These are phyloP conservation scores for Teunomyces funiuensis DNA, from an alignment of 805 yeast genomes.

Conservation along the genomic window DNA sequence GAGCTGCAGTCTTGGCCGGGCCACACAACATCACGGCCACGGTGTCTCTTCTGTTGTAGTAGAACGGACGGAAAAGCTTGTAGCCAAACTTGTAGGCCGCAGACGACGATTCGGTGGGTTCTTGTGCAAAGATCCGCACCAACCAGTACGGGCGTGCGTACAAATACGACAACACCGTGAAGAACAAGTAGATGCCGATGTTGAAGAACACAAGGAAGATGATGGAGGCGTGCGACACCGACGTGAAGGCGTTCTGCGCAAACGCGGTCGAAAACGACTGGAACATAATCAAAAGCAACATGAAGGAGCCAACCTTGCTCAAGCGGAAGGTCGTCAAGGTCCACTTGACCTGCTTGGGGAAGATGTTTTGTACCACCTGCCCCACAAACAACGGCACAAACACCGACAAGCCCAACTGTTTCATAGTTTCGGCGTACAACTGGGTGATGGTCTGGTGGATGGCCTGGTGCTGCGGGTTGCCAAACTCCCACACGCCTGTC, in stretches of 20 bases:
- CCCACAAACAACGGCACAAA: conserved; percentile 89
- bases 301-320: conserved; percentile 74
- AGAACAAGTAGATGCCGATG: conserved; percentile 73
- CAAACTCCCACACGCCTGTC: conserved; percentile 64
- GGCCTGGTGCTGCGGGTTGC: conserved; percentile 65
- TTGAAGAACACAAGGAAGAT: conserved; percentile 82
- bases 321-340: conserved; percentile 55
- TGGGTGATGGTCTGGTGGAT: conserved; percentile 48
- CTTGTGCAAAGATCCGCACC: conserved; percentile 36
- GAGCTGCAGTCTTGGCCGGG: conserved; percentile 90
- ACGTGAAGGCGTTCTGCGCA: conserved; percentile 73
- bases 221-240: conserved; percentile 65
- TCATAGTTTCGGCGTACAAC: conserved; percentile 76
- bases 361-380: conserved; percentile 70
- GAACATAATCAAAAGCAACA: conserved; percentile 76
- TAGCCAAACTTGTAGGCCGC: conserved; percentile 46
- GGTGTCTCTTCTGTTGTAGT: conserved; percentile 68
- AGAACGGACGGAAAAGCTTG: conserved; percentile 58
- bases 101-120: conserved; percentile 50
- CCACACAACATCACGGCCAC: conserved; percentile 84
- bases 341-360: conserved; percentile 66
- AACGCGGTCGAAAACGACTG: conserved; percentile 86
- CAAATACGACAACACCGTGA: conserved; percentile 61
- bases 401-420: conserved; percentile 80
- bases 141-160: conserved; percentile 63